Evolutionary conservation across 306 rosid species (phyloP).

Genomic region (cucumber (Cucumis sativus)): Cucumber_9930_V3 NC_026660.2:439501-440000

Average conservation of each 20-base stretch:
- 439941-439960: not conserved
- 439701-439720: not conserved
- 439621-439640: not conserved
- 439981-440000: not conserved
- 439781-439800: not conserved
- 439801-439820: not conserved
- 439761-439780: not conserved
- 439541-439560: conserved; percentile 40
- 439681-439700: not conserved
- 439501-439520: conserved; percentile 23
- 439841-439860: not conserved
- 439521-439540: conserved; percentile 85
- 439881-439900: not conserved
- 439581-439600: not conserved
- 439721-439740: not conserved
- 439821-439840: not conserved
- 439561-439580: conserved; percentile 4
- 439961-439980: no score
- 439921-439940: not conserved
- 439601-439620: not conserved
- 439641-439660: not conserved
- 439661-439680: not conserved
- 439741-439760: not conserved
- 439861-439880: not conserved
- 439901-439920: not conserved